These are phyloP conservation scores for Linnemannia exigua DNA, from an alignment of 192 early-diverging fungal species.

Conservation along the genomic window DNA sequence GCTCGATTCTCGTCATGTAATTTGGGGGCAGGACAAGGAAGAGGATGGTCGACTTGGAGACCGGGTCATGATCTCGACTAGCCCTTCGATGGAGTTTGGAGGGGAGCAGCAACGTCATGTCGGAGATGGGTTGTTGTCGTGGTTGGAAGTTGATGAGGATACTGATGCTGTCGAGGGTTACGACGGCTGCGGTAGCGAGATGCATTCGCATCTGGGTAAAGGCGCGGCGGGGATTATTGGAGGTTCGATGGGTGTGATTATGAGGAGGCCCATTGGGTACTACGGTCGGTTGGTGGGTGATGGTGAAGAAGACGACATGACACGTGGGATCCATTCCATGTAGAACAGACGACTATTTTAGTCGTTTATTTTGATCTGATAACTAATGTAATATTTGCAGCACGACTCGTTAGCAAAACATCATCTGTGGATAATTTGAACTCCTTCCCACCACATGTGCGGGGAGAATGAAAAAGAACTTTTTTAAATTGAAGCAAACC, in stretches of 20 bases:
- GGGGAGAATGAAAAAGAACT: no score
- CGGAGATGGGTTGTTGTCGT: slow-evolving; percentile 34
- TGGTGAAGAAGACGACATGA: slow-evolving; percentile 35
- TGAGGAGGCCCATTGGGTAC: slow-evolving; percentile 36
- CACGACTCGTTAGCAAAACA: background rate
- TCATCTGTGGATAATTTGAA: no score
- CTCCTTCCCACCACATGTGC: no score
- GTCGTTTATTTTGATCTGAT: no score
- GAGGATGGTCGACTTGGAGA: slow-evolving; percentile 42
- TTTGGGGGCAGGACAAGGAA: slow-evolving; percentile 34
- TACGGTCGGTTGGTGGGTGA: slow-evolving; percentile 36
- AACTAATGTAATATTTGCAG: no score
- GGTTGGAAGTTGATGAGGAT: slow-evolving; percentile 16
- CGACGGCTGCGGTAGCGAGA: background rate
- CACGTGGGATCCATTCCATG: background rate
- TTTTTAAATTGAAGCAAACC: no score
- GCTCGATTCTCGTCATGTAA: slow-evolving; percentile 40
- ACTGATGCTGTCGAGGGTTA: background rate
- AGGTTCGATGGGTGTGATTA: slow-evolving; percentile 37
- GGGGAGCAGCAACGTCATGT: slow-evolving; percentile 4
- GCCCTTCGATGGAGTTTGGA: background rate
- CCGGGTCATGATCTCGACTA: slow-evolving; percentile 36
- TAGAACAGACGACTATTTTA: background rate
- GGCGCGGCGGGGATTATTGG: slow-evolving; percentile 33
- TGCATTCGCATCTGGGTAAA: background rate